Evolutionary conservation across 257 asterid species (phyloP).

Genomic region (Capsicum rhomboideum): DNA sequence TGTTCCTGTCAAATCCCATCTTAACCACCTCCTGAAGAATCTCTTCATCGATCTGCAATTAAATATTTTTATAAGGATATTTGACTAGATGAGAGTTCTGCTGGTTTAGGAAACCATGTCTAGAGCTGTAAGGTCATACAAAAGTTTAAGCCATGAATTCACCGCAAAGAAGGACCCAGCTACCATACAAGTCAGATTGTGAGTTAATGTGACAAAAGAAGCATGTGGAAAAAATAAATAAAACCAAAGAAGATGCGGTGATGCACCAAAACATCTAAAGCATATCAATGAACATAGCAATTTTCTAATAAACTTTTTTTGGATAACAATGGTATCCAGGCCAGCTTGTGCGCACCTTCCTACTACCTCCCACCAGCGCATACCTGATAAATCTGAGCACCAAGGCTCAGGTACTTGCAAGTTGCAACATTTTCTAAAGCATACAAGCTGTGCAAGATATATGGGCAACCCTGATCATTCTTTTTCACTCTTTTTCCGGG

Average conservation of each 20-base stretch:
- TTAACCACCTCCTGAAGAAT: slow-evolving; percentile 76
- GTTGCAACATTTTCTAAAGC: background rate
- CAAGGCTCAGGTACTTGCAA: background rate
- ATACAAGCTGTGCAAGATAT: background rate
- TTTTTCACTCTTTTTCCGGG: background rate
- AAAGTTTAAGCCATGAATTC: background rate
- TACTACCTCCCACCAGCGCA: background rate
- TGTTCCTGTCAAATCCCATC: slow-evolving; percentile 72
- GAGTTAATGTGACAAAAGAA: background rate
- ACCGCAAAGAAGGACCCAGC: background rate
- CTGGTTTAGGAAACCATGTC: background rate
- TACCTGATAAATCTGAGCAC: background rate
- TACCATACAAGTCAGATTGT: background rate
- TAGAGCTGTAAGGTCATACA: background rate
- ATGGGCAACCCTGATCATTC: background rate
- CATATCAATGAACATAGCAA: background rate
- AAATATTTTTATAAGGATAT: background rate
- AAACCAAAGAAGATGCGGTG: background rate
- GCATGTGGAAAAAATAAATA: background rate
- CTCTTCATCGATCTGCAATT: slow-evolving; percentile 80
- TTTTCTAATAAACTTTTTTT: background rate
- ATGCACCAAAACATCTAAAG: background rate
- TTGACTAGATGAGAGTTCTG: background rate
- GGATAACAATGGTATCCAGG: too few relatives aligned
- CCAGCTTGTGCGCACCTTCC: background rate